Evolutionary conservation across 1,139 yeast genomes (phyloP), one percentile per base, ranked within the genome.

Genomic region (Kodamaea sp.): DNA sequence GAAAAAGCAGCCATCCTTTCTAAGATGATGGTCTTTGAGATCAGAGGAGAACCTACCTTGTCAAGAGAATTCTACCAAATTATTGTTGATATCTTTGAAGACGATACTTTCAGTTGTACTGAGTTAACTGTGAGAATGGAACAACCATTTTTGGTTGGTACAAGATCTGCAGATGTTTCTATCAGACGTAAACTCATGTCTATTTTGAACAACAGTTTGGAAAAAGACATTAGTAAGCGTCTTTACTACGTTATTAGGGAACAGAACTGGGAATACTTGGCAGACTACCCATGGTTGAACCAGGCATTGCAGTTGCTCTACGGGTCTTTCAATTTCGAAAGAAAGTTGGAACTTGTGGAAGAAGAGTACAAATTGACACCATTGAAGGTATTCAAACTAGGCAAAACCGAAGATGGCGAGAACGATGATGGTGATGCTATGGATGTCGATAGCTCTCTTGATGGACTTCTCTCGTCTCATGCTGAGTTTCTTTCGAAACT

Each of bases 81-180:
- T 22, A 83, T 94, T 39, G 82, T 90, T 28, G 95, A 86, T 48
- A 83, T 94, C 22, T 94, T 92, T 57, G 90, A 86, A 46, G 90
- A 88, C 46, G 83, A 84, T 28, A 68, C 83, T 1, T 75, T 90
- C 49, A 78, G 85, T 23, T 79, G 90, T 44, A 83, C 96, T 2
- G 99, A 94, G 52, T 73, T 94, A 28, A 90, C 98, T 0, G 95
- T 89, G 8, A 73, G 98, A 39, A 82, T 94, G 88, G 98, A 94
- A 55, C 97, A 90, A 55, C 96, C 98, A 14, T 94, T 94, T 57
- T 68, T 94, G 53, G 92, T 89, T 12, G 98, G 98, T 27, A 92
- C 98, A 0, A 73, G 95, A 28, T 74, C 88, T 2, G 80, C 85
- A 0, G 92, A 89, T 52, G 84, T 83, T 6, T 70, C 73, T 2